phyloP scores from a whole-genome alignment of 192 early-diverging fungal species.

The Coemansia sp. region DNA sequence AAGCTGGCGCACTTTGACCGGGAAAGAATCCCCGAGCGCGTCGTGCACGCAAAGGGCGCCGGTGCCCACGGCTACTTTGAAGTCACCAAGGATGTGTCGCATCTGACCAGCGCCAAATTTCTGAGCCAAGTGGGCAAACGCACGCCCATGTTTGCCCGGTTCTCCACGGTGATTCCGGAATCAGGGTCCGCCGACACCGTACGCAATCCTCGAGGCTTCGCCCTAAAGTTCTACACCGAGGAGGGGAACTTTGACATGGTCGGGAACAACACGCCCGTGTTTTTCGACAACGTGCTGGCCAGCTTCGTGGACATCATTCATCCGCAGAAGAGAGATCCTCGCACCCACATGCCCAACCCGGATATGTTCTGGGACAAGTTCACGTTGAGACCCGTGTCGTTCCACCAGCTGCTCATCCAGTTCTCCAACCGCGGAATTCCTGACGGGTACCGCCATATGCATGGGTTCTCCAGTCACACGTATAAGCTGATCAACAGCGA shows the following conservation, averaged over 20 bases:
- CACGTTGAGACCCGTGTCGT: conserved; percentile 56
- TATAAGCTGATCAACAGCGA: conserved; percentile 57
- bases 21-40: conserved; percentile 56
- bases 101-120: conserved; percentile 66
- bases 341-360: conserved; percentile 54
- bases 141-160: conserved; percentile 66
- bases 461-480: conserved; percentile 50
- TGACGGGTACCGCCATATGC: conserved; percentile 51
- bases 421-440: conserved; percentile 76
- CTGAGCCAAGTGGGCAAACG: conserved; percentile 60
- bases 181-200: conserved; percentile 64
- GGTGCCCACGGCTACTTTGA: conserved; percentile 69
- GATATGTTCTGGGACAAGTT: conserved; percentile 61
- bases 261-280: conserved; percentile 77
- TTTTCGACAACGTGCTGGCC: conserved; percentile 73
- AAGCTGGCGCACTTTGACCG: conserved; percentile 62
- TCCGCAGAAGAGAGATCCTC: conserved; percentile 71
- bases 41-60: conserved; percentile 61
- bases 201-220: conserved; percentile 70
- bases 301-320: conserved; percentile 57
- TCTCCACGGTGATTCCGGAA: conserved; percentile 65
- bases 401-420: conserved; percentile 61
- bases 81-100: conserved; percentile 64
- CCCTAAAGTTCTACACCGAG: conserved; percentile 73
- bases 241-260: conserved; percentile 81